Evolutionary conservation across 768 basidiomycete genomes (phyloP).

Genomic region (Podaxis carcinomalis): DNA sequence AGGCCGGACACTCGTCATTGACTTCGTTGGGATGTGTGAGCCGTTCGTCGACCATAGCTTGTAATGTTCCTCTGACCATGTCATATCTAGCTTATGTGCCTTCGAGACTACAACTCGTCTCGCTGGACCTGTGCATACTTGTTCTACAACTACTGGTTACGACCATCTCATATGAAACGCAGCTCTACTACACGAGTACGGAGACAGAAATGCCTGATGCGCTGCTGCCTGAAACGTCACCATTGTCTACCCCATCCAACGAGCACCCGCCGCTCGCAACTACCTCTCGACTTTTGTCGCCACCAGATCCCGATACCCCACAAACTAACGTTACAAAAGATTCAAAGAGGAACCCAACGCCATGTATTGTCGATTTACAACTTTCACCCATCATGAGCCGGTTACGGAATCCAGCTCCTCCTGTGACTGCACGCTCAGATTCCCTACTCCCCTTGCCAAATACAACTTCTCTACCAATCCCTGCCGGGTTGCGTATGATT

Average conservation of each 20-base stretch:
- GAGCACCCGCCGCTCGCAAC: not conserved
- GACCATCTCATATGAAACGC: constrained; percentile 64
- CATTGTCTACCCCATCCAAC: constrained; percentile 14
- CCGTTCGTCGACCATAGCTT: constrained; percentile 11
- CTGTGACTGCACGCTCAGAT: constrained; percentile 22
- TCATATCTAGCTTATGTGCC: constrained; percentile 45
- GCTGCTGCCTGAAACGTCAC: constrained; percentile 22
- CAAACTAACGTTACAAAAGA: constrained; percentile 17
- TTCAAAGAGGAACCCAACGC: constrained; percentile 16
- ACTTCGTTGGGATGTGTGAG: constrained; percentile 77
- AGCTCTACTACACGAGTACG: constrained; percentile 33
- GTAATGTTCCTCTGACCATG: not conserved
- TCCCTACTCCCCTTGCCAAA: constrained; percentile 54
- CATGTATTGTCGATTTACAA: constrained; percentile 56
- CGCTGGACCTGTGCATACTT: constrained; percentile 65
- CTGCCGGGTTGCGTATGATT: constrained; percentile 45
- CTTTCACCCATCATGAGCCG: constrained; percentile 49
- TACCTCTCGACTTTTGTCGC: constrained; percentile 17
- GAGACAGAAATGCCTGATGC: constrained; percentile 37
- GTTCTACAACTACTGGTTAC: constrained; percentile 62
- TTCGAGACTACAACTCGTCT: constrained; percentile 61
- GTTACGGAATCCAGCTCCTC: constrained; percentile 50
- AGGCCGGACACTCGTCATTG: constrained; percentile 64
- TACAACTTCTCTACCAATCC: constrained; percentile 51
- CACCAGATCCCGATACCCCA: constrained; percentile 12